Conservation (phyloP, 1,284 basidiomycete genomes). For the Schizopora paradoxa region DNA sequence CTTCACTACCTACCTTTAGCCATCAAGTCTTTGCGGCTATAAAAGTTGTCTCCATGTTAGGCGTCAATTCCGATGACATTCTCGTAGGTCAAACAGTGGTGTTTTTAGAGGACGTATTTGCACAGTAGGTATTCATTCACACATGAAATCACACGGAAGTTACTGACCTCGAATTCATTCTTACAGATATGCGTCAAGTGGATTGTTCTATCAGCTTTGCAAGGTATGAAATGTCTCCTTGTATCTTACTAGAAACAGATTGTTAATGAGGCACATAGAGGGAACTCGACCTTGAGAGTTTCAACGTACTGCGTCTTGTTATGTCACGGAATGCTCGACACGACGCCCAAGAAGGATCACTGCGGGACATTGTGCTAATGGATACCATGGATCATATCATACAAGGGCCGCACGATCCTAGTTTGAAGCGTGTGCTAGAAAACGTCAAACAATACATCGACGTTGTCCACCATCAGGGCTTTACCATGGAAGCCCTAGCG, state of each 20-base stretch:
- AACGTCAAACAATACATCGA: conserved; percentile 52
- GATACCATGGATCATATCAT: conserved; percentile 45
- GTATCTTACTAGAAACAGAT: background rate
- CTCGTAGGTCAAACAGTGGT: conserved; percentile 48
- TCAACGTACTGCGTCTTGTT: conserved; percentile 13
- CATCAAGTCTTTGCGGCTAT: conserved; percentile 45
- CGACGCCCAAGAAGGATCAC: conserved; percentile 6
- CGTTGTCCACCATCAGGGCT: conserved; percentile 47
- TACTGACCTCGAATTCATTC: no score
- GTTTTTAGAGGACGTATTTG: conserved; percentile 49
- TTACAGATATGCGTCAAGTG: conserved; percentile 47
- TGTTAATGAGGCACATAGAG: background rate
- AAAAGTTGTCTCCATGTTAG: conserved; percentile 41
- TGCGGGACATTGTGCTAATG: conserved; percentile 50
- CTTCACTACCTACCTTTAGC: conserved; percentile 24
- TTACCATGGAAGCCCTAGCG: conserved; percentile 44
- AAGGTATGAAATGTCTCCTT: conserved; percentile 38
- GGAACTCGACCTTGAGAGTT: conserved; percentile 2
- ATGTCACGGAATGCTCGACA: conserved; percentile 11
- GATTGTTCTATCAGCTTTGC: conserved; percentile 50
- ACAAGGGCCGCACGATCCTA: conserved; percentile 44
- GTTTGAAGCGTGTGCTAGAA: conserved; percentile 42
- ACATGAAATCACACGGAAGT: background rate
- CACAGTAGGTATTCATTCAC: conserved; percentile 35
- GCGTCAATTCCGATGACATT: conserved; percentile 49